Evolutionary conservation across 371 early-diverging fungal genomes (phyloP), one percentile per base, ranked within the genome.

Genomic region (Mucor plumbeus): DNA sequence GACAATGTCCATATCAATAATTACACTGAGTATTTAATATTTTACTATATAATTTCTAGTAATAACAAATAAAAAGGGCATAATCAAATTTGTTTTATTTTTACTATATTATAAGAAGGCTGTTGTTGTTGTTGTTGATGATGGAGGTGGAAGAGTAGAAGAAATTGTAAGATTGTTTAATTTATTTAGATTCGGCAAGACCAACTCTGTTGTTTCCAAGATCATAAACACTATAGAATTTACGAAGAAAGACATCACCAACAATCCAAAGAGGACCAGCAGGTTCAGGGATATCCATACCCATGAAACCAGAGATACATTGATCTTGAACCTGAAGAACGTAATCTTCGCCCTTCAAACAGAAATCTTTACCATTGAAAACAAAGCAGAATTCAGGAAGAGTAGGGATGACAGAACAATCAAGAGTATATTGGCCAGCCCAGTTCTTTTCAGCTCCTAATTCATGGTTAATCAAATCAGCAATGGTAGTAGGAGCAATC

Each of bases 221-320:
- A 67, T 95, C 92, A 75, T 95, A 97, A 56, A 95, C 87, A 35
- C 97, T 89, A 79, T 96, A 95, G 77, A 85, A 97, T 77, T 91
- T 92, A 67, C 97, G 90, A 59, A 98, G 78, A 85, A 97, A 97
- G 17, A 92, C 95, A 78, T 97, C 97, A 31, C 99, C 97, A 33
- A 97, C 88, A 58, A 82, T 82, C 83, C 83, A 82, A 61, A 82
- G 75, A 44, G 80, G 78, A 21, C 80, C 80, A 40, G 86, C 78
- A 31, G 88, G 88, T 69, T 80, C 87, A 38, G 91, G 91, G 69
- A 93, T 88, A 66, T 97, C 96, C 78, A 94, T 84, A 41, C 95
- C 96, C 92, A 94, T 93, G 76, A 98, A 97, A 13, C 95, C 96
- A 41, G 94, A 94, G 36, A 97, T 88, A 71, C 99, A 98, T 71